These are phyloP conservation scores for Syncephalastrum racemosum DNA, from an alignment of 371 early-diverging fungal genomes.

Conservation along the genomic window DNA sequence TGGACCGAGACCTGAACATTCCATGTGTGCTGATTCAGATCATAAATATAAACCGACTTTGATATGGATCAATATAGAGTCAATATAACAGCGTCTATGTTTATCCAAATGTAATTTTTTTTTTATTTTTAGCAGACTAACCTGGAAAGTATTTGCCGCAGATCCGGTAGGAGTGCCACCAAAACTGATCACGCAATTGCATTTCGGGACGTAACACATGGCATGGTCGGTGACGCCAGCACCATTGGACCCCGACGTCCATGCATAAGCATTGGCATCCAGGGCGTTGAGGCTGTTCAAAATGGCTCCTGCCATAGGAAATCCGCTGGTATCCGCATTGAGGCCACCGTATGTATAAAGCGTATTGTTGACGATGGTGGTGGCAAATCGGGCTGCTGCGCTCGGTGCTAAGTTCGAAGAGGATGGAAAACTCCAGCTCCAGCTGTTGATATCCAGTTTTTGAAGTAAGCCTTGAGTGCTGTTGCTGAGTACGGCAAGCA, in stretches of 20 bases:
- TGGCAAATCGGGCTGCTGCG: conserved; percentile 13
- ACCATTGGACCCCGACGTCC: conserved; percentile 19
- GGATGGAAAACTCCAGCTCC: conserved; percentile 25
- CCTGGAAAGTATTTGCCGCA: conserved; percentile 5
- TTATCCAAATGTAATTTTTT: no score
- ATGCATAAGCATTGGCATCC: conserved; percentile 21
- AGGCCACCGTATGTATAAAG: conserved; percentile 23
- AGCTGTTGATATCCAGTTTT: conserved; percentile 20
- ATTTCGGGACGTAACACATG: conserved; percentile 21
- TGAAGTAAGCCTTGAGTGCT: conserved; percentile 17
- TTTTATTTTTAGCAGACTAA: no score
- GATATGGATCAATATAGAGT: no score
- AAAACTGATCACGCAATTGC: conserved; percentile 24
- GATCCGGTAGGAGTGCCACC: conserved; percentile 24
- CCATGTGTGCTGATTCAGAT: conserved; percentile 31
- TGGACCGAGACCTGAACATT: conserved; percentile 30
- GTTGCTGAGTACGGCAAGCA: conserved; percentile 20
- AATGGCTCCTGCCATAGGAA: conserved; percentile 11
- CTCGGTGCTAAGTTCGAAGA: conserved; percentile 13
- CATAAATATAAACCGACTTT: conserved; percentile 28
- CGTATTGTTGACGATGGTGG: conserved; percentile 19
- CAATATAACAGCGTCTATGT: no score
- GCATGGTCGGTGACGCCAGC: conserved; percentile 20
- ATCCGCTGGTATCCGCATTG: conserved; percentile 13
- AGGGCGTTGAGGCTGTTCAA: conserved; percentile 15